A percentile compares a stretch with the other conserved stretches of the same genome.
phyloP scores from a whole-genome alignment of 1,284 basidiomycete genomes.

The Moesziomyces parantarcticus region DNA sequence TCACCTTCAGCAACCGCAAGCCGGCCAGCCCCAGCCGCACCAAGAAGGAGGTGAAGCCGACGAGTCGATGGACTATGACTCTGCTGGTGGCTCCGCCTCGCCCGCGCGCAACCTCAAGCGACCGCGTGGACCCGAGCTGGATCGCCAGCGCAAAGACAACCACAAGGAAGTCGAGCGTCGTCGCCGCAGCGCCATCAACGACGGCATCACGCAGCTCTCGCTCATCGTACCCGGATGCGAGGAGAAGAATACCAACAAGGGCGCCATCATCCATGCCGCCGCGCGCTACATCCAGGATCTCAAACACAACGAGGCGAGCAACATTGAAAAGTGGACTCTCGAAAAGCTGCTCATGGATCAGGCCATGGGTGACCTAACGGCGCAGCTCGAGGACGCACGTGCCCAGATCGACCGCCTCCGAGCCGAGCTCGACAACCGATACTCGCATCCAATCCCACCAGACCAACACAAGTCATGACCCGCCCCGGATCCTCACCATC shows the following conservation, averaged over 20 bases:
- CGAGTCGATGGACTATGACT: constrained; percentile 20
- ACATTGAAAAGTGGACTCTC: constrained; percentile 89
- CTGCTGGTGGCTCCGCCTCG: constrained; percentile 11
- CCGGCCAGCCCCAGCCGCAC: constrained; percentile 10
- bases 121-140: constrained; percentile 53
- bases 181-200: constrained; percentile 91
- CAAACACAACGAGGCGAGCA: constrained; percentile 87
- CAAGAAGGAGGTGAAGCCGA: constrained; percentile 11
- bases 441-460: not conserved
- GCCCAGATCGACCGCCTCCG: constrained; percentile 57
- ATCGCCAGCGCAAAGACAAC: constrained; percentile 63
- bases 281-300: constrained; percentile 89
- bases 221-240: constrained; percentile 83
- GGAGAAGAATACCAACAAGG: constrained; percentile 81
- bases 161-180: constrained; percentile 93
- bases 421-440: constrained; percentile 38
- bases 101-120: constrained; percentile 31
- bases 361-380: constrained; percentile 69
- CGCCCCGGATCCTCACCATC: not conserved
- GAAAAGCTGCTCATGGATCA: constrained; percentile 92
- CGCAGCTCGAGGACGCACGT: constrained; percentile 56
- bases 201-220: constrained; percentile 91
- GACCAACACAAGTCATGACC: not conserved
- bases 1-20: constrained; percentile 21
- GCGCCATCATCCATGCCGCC: constrained; percentile 83